Evolutionary conservation across 2,329 filamentous ascomycete species (phyloP), one percentile per base, ranked within the genome.

Genomic region (Waltergamsia citrina): DNA sequence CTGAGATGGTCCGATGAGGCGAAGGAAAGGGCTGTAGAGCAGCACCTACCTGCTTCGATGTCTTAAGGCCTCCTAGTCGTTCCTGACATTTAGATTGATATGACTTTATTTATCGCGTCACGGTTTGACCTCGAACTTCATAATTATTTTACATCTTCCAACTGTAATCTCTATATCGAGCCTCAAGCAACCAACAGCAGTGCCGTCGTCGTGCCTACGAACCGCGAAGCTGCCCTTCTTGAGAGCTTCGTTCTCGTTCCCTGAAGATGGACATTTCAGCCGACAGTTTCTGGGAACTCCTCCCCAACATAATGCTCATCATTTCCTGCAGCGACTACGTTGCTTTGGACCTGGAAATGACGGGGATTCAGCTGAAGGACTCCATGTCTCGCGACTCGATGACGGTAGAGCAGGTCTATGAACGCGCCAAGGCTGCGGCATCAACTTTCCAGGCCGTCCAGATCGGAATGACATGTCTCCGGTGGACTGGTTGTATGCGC

Each of bases 311-410:
- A 5, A 35, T 62, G 2, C 21, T 47, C 0, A 40, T 45, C 3
- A 52, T 59, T 6, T 38, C 49, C 6, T 36, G 42, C 8, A 49
- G 55, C 1, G 40, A 49, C 1, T 59, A 51, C 35, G 46, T 59
- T 1, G 42, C 53, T 6, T 42, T 63, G 5, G 57, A 62, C 32
- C 31, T 61, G 24, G 58, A 62, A 43, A 61, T 62, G 56, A 52
- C 48, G 2, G 59, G 59, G 5, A 51, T 59, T 22, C 21, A 16
- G 1, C 6, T 10, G 16, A 16, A 35, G 20, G 18, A 18, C 3
- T 9, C 16, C n/a, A 10, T 24, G 14, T 32, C 28, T 0, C 18
- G 14, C 1, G 24, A 26, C 12, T 24, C 40, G 11, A 7, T 32
- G n/a, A 32, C 39, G 6, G 21, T 45, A 3, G 35, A 48, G 8